Conservation (phyloP, 371 early-diverging fungal species). For the Syncephalis fuscata region DNA sequence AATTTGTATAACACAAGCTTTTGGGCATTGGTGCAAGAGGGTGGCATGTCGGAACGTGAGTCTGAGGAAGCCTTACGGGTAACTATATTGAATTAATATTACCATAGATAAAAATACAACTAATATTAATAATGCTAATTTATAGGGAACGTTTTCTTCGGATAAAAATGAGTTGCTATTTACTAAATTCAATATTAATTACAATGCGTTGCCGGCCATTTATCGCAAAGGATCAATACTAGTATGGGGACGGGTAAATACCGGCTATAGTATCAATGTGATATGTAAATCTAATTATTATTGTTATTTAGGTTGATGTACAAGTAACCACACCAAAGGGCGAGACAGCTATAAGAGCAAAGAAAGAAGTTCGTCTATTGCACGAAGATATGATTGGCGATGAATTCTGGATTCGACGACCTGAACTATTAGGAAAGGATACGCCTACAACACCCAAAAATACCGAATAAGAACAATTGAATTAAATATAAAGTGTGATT, state of each 20-base stretch:
- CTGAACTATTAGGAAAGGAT: background rate
- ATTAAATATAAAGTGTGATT: too few relatives aligned
- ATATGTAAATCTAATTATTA: background rate
- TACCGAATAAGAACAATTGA: too few relatives aligned
- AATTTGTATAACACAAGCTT: constrained; percentile 87
- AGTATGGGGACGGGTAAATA: constrained; percentile 1
- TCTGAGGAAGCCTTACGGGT: constrained; percentile 50
- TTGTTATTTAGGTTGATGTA: background rate
- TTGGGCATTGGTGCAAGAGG: constrained; percentile 68
- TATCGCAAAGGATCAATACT: constrained; percentile 54
- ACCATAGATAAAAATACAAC: constrained; percentile 1
- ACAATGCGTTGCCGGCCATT: constrained; percentile 61
- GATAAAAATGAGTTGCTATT: constrained; percentile 87
- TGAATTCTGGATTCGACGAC: constrained; percentile 54
- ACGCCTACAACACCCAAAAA: too few relatives aligned
- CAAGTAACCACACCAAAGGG: constrained; percentile 2
- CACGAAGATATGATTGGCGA: constrained; percentile 79
- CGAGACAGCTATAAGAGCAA: constrained; percentile 16
- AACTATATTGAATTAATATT: constrained; percentile 10
- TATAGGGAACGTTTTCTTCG: constrained; percentile 57
- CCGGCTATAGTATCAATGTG: background rate
- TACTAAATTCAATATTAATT: constrained; percentile 68
- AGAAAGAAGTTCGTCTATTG: constrained; percentile 28
- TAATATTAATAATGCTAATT: background rate
- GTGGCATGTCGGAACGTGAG: constrained; percentile 38